Conservation (phyloP, 169 alveolate species). For the Babesia microti region DNA sequence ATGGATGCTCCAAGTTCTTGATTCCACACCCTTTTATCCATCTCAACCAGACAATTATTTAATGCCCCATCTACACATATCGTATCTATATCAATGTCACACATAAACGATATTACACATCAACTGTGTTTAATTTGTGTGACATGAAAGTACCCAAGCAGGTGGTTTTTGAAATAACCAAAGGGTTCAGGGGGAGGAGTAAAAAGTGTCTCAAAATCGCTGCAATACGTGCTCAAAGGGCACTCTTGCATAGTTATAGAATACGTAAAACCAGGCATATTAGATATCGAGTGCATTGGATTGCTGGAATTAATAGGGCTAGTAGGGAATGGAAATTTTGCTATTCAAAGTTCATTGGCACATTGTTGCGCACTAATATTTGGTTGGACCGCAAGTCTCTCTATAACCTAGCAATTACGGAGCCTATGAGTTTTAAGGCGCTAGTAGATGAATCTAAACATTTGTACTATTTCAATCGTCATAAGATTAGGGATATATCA, state of each 20-base stretch:
- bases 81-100: not conserved
- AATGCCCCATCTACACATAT: not conserved
- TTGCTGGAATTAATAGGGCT: slow-evolving; percentile 57
- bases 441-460: slow-evolving; percentile 60
- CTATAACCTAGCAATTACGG: slow-evolving; percentile 47
- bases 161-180: slow-evolving; percentile 58
- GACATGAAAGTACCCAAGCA: slow-evolving; percentile 59
- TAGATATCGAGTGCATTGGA: slow-evolving; percentile 54
- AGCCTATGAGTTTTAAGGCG: slow-evolving; percentile 56
- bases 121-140: too few relatives aligned
- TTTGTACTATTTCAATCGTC: slow-evolving; percentile 33
- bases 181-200: slow-evolving; percentile 63
- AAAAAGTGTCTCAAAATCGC: slow-evolving; percentile 61
- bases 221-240: slow-evolving; percentile 57
- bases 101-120: too few relatives aligned
- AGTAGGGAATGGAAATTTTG: slow-evolving; percentile 62
- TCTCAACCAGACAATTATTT: slow-evolving; percentile 2
- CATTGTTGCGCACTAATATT: slow-evolving; percentile 45
- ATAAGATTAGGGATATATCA: slow-evolving; percentile 42
- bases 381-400: slow-evolving; percentile 52
- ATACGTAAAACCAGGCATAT: slow-evolving; percentile 30
- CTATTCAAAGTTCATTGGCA: slow-evolving; percentile 50
- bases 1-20: slow-evolving; percentile 24
- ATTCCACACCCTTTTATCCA: slow-evolving; percentile 8
- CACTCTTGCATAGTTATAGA: slow-evolving; percentile 49